Evolutionary conservation across 345 rosid species (phyloP).

Genomic region (Triadica sebifera): DNA sequence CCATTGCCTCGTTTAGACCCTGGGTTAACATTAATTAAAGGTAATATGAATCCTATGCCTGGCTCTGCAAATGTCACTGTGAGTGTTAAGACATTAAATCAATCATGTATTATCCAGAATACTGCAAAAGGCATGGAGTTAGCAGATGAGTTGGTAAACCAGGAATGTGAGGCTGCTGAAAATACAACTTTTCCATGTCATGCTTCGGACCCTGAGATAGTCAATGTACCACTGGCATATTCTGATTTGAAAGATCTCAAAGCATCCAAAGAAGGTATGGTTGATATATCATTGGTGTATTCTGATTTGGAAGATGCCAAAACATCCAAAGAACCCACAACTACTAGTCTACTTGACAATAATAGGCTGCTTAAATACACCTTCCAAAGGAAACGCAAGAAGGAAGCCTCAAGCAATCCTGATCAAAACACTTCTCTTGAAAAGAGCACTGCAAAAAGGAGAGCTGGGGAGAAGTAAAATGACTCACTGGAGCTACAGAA

Average conservation of each 20-base stretch:
- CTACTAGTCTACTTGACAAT: slow-evolving; percentile 28
- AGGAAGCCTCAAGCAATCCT: slow-evolving; percentile 30
- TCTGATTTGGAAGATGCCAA: slow-evolving; percentile 13
- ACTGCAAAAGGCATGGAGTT: slow-evolving; percentile 22
- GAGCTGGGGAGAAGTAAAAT: slow-evolving; percentile 25
- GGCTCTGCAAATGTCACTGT: slow-evolving; percentile 26
- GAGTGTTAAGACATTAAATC: slow-evolving; percentile 22
- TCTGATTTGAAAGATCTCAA: slow-evolving; percentile 29
- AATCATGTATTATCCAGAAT: slow-evolving; percentile 8
- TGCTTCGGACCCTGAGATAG: slow-evolving; percentile 22
- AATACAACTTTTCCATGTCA: slow-evolving; percentile 22
- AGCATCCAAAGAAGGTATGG: slow-evolving; percentile 22
- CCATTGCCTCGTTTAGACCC: slow-evolving; percentile 35
- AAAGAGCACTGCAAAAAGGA: slow-evolving; percentile 23
- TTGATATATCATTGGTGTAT: not conserved
- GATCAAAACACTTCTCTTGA: slow-evolving; percentile 26
- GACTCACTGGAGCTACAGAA: slow-evolving; percentile 18
- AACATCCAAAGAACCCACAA: not conserved
- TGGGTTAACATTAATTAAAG: slow-evolving; percentile 29
- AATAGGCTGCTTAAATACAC: slow-evolving; percentile 49
- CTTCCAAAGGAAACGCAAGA: slow-evolving; percentile 67
- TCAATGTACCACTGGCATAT: slow-evolving; percentile 12
- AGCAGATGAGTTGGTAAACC: slow-evolving; percentile 25
- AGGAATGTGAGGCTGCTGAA: slow-evolving; percentile 20
- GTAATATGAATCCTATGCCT: slow-evolving; percentile 23